phyloP scores from a whole-genome alignment of 1,284 basidiomycete genomes.

The Baeospora myosura region DNA sequence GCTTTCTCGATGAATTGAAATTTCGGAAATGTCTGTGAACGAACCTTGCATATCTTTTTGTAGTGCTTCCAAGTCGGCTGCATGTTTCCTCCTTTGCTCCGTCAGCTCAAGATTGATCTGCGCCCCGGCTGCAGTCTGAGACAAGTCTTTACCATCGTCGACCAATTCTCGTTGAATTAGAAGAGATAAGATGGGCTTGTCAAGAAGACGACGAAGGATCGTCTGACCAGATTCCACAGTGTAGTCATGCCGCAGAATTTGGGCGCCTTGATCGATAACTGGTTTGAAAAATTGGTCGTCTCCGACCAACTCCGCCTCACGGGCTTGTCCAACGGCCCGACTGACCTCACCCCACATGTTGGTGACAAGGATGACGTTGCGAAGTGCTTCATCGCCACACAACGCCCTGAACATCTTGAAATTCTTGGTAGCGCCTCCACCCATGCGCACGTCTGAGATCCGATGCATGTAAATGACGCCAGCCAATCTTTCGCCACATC shows the following conservation, averaged over 20 bases:
- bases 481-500: slow-evolving; percentile 28
- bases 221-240: slow-evolving; percentile 21
- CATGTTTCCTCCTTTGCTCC: slow-evolving; percentile 27
- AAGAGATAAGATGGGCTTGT: slow-evolving; percentile 25
- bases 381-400: slow-evolving; percentile 35
- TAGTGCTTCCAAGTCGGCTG: slow-evolving; percentile 26
- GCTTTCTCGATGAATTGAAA: no score
- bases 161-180: slow-evolving; percentile 36
- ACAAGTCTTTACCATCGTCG: slow-evolving; percentile 29
- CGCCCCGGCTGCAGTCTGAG: slow-evolving; percentile 32
- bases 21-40: no score
- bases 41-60: slow-evolving; percentile 34
- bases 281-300: slow-evolving; percentile 31
- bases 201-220: slow-evolving; percentile 25
- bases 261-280: slow-evolving; percentile 30
- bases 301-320: slow-evolving; percentile 26
- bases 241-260: slow-evolving; percentile 27
- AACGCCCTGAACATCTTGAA: slow-evolving; percentile 38
- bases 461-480: slow-evolving; percentile 42
- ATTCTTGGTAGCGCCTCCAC: slow-evolving; percentile 35
- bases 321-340: slow-evolving; percentile 24
- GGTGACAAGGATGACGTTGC: slow-evolving; percentile 38
- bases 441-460: slow-evolving; percentile 37
- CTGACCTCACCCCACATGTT: slow-evolving; percentile 37
- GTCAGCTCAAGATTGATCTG: slow-evolving; percentile 30